Evolutionary conservation across 331 rosid species (phyloP).

Genomic region (Prunus yedoensis): DNA sequence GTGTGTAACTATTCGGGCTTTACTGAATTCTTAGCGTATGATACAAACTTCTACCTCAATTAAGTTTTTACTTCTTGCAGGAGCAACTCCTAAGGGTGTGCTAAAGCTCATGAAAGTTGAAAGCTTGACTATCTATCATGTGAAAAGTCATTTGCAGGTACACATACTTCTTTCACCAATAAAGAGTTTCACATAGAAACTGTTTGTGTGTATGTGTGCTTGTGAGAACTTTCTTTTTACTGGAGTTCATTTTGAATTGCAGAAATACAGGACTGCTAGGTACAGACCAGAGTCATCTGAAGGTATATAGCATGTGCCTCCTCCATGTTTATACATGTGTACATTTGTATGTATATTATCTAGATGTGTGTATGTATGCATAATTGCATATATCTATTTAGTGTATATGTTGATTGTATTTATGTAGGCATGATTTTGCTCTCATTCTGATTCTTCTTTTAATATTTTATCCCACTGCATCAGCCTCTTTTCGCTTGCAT

Average conservation of each 20-base stretch:
- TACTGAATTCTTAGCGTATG: conserved; percentile 12
- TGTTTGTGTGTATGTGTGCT: neutral
- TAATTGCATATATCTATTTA: neutral
- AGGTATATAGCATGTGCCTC: conserved; percentile 51
- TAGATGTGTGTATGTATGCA: neutral
- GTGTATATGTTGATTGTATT: neutral
- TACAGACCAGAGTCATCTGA: conserved; percentile 89
- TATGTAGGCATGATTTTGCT: neutral
- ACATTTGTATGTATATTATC: neutral
- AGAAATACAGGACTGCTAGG: conserved; percentile 99
- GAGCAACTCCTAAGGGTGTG: conserved; percentile 99
- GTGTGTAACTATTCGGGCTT: conserved; percentile 47
- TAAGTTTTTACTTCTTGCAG: conserved; percentile 36
- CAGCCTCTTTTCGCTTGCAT: neutral
- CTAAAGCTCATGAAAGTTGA: conserved; percentile 96
- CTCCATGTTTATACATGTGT: neutral
- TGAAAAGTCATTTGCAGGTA: conserved; percentile 99
- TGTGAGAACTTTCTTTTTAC: conserved; percentile 30
- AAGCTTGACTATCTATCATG: conserved; percentile 92
- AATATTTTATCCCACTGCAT: neutral
- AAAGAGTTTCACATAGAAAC: conserved; percentile 17
- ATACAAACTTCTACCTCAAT: conserved; percentile 27
- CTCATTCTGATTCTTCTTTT: neutral
- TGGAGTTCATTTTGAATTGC: conserved; percentile 45
- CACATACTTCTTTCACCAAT: conserved; percentile 17